Percentiles rank a stretch among this genome's conserved stretches.
Conservation (phyloP, 2,329 filamentous ascomycete species). For the Alternaria consortialis region DNA sequence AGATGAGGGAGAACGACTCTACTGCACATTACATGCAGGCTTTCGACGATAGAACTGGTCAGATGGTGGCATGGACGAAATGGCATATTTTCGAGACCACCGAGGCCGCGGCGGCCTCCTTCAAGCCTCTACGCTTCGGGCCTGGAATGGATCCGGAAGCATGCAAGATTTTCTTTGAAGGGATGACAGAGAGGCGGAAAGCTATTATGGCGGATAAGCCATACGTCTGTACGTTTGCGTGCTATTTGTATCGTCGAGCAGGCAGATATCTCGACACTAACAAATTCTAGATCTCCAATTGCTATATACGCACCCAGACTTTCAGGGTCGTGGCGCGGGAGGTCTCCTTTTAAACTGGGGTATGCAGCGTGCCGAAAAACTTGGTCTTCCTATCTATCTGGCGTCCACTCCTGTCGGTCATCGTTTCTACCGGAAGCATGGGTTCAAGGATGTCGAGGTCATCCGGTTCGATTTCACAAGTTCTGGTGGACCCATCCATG, state of each 20-base stretch:
- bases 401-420: conserved; percentile 34
- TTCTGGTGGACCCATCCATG: conserved; percentile 23
- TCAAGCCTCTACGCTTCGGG: conserved; percentile 21
- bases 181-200: conserved; percentile 27
- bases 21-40: conserved; percentile 31
- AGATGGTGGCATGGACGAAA: conserved; percentile 42
- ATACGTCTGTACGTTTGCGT: conserved; percentile 35
- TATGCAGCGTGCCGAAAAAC: conserved; percentile 33
- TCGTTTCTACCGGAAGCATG: conserved; percentile 36
- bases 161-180: conserved; percentile 35
- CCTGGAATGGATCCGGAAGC: conserved; percentile 34
- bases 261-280: not conserved
- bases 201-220: conserved; percentile 31
- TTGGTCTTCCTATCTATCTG: conserved; percentile 36
- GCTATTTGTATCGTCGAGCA: not conserved
- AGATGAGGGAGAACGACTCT: conserved; percentile 23
- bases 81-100: conserved; percentile 40
- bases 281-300: conserved; percentile 34
- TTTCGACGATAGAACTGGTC: conserved; percentile 33
- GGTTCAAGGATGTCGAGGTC: conserved; percentile 33
- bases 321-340: conserved; percentile 36
- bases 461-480: conserved; percentile 27
- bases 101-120: conserved; percentile 19
- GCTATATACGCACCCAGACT: conserved; percentile 38
- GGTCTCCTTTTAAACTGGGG: conserved; percentile 34